Evolutionary conservation across 1,139 yeast genomes (phyloP).

Genomic region (Taphrina sp.): DNA sequence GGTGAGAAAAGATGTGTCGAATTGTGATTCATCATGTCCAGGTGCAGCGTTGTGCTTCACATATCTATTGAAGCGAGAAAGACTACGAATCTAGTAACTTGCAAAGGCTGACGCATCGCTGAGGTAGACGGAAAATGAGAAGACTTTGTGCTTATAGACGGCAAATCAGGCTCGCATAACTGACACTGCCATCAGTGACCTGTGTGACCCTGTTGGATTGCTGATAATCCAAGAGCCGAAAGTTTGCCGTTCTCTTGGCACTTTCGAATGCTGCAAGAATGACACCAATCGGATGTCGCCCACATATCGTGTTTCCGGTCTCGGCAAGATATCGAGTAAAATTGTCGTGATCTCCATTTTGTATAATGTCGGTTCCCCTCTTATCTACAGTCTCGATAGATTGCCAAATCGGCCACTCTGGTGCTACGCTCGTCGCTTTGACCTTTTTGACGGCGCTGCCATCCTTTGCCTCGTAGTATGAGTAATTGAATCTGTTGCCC

Average conservation of each 20-base stretch:
- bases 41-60: too few relatives aligned
- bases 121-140: too few relatives aligned
- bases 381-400: conserved; percentile 72
- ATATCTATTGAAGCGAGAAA: too few relatives aligned
- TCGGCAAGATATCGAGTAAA: conserved; percentile 66
- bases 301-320: conserved; percentile 91
- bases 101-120: too few relatives aligned
- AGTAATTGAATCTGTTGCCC: conserved; percentile 45
- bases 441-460: conserved; percentile 34
- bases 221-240: conserved; percentile 77
- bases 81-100: too few relatives aligned
- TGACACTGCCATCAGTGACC: conserved; percentile 71
- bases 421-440: conserved; percentile 13
- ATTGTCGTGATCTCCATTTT: conserved; percentile 52
- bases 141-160: neutral
- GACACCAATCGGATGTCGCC: conserved; percentile 76
- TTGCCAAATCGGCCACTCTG: conserved; percentile 55
- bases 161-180: conserved; percentile 56
- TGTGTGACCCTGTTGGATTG: conserved; percentile 64
- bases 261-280: conserved; percentile 56
- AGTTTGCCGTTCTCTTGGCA: conserved; percentile 40
- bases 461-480: conserved; percentile 38
- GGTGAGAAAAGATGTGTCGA: too few relatives aligned
- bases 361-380: conserved; percentile 55
- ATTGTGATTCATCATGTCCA: too few relatives aligned